Evolutionary conservation across 768 basidiomycete species (phyloP).

Genomic region (Royoungia palumana): DNA sequence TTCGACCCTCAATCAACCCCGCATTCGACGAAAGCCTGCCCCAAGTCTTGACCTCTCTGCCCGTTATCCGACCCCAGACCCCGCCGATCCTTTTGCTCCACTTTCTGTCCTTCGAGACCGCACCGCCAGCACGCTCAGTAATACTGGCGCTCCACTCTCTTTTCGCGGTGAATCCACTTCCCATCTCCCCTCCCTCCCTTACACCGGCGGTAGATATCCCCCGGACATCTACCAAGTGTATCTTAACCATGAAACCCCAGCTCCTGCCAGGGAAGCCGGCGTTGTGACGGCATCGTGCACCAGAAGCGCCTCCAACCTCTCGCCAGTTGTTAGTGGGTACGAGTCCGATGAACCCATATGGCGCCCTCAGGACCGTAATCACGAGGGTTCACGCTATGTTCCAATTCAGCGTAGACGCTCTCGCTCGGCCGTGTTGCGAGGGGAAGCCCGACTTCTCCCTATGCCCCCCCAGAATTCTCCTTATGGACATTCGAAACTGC

Average conservation of each 20-base stretch:
- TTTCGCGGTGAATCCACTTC: slow-evolving; percentile 31
- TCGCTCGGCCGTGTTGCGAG: slow-evolving; percentile 32
- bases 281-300: slow-evolving; percentile 20
- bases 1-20: slow-evolving; percentile 21
- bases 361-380: slow-evolving; percentile 5
- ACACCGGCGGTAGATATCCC: slow-evolving; percentile 32
- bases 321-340: slow-evolving; percentile 5
- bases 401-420: slow-evolving; percentile 33
- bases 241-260: slow-evolving; percentile 11
- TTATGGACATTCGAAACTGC: slow-evolving; percentile 30
- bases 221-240: slow-evolving; percentile 32
- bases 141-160: slow-evolving; percentile 23
- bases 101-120: slow-evolving; percentile 63
- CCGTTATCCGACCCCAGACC: slow-evolving; percentile 66
- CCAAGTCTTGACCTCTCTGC: slow-evolving; percentile 49
- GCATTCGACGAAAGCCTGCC: slow-evolving; percentile 51
- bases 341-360: slow-evolving; percentile 13
- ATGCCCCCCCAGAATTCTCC: slow-evolving; percentile 28
- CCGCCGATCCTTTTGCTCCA: slow-evolving; percentile 66
- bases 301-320: slow-evolving; percentile 23
- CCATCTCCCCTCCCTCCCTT: slow-evolving; percentile 30
- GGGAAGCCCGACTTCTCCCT: slow-evolving; percentile 27
- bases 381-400: slow-evolving; percentile 9
- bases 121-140: slow-evolving; percentile 42
- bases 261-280: slow-evolving; percentile 10